Conservation (phyloP, 441 rosid species). For the Bocquillonia castaneifolia region DNA sequence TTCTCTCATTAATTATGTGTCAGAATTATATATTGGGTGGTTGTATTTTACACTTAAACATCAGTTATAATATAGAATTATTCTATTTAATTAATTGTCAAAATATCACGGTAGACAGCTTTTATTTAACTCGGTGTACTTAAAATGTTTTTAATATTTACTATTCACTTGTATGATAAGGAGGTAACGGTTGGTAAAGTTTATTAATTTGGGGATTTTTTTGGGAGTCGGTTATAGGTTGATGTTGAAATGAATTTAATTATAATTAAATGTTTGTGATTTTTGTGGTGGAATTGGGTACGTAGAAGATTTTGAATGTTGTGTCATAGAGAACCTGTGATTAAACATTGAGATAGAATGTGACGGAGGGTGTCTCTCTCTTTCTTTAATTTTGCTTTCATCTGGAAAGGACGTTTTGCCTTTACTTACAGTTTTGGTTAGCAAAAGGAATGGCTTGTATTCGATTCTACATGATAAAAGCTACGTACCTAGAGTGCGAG, state of each 20-base stretch:
- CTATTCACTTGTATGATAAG: too few relatives aligned
- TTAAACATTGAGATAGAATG: slow-evolving; percentile 20
- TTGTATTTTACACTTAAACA: too few relatives aligned
- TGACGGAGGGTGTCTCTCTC: slow-evolving; percentile 3
- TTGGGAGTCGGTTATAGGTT: not conserved
- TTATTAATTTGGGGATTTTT: not conserved
- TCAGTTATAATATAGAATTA: too few relatives aligned
- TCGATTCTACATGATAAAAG: slow-evolving; percentile 1
- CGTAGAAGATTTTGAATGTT: slow-evolving; percentile 5
- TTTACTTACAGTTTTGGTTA: not conserved
- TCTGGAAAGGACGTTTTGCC: slow-evolving; percentile 18
- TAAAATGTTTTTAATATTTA: not conserved
- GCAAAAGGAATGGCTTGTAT: slow-evolving; percentile 21
- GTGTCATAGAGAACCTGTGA: slow-evolving; percentile 28
- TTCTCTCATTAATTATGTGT: too few relatives aligned
- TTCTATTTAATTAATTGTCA: too few relatives aligned
- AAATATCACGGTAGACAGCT: too few relatives aligned
- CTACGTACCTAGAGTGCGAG: not conserved
- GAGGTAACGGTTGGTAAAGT: not conserved
- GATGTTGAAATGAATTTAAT: not conserved
- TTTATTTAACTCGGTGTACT: too few relatives aligned
- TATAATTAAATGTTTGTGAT: not conserved
- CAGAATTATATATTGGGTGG: too few relatives aligned
- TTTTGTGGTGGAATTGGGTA: slow-evolving; percentile 25
- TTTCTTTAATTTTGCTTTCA: slow-evolving; percentile 10